A percentile compares a stretch with the other conserved stretches of the same genome.
phyloP scores from a whole-genome alignment of 495 filamentous ascomycete species.

The Aspergillus conjunctus region DNA sequence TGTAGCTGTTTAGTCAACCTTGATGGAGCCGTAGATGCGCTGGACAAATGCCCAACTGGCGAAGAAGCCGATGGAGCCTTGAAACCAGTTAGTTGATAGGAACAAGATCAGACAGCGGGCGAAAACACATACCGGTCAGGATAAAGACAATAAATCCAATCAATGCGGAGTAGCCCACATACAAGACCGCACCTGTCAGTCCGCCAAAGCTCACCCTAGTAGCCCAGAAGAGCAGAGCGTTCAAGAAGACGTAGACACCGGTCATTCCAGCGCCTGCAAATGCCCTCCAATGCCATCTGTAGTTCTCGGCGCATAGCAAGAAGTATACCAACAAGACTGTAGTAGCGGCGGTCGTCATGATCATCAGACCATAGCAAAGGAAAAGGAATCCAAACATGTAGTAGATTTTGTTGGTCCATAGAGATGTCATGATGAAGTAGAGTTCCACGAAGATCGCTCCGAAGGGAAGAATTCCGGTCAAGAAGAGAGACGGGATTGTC shows the following conservation, averaged over 20 bases:
- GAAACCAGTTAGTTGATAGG: slow-evolving; percentile 21
- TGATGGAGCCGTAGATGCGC: slow-evolving; percentile 93
- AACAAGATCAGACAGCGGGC: slow-evolving; percentile 5
- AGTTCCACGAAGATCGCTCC: slow-evolving; percentile 96
- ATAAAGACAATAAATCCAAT: slow-evolving; percentile 92
- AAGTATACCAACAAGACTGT: slow-evolving; percentile 94
- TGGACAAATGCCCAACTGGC: slow-evolving; percentile 90
- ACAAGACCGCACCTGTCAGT: slow-evolving; percentile 82
- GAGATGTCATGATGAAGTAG: slow-evolving; percentile 96
- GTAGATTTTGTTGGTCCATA: slow-evolving; percentile 98
- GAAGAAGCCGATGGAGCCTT: slow-evolving; percentile 94
- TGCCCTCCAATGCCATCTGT: slow-evolving; percentile 97
- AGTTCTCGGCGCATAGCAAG: slow-evolving; percentile 92
- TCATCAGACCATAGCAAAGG: slow-evolving; percentile 96
- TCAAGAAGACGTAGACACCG: slow-evolving; percentile 85
- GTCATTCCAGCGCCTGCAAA: slow-evolving; percentile 88
- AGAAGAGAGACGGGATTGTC: slow-evolving; percentile 80
- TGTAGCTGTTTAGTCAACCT: slow-evolving; percentile 69
- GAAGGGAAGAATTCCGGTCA: slow-evolving; percentile 91
- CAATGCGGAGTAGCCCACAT: slow-evolving; percentile 88
- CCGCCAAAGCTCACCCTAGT: slow-evolving; percentile 82
- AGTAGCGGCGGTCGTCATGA: slow-evolving; percentile 89
- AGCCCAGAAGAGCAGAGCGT: slow-evolving; percentile 85
- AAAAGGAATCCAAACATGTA: slow-evolving; percentile 99
- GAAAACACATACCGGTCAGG: slow-evolving; percentile 72